These are phyloP conservation scores for Vaccinium corymbosum DNA, from an alignment of 148 eudicot species.

Conservation along the genomic window DNA sequence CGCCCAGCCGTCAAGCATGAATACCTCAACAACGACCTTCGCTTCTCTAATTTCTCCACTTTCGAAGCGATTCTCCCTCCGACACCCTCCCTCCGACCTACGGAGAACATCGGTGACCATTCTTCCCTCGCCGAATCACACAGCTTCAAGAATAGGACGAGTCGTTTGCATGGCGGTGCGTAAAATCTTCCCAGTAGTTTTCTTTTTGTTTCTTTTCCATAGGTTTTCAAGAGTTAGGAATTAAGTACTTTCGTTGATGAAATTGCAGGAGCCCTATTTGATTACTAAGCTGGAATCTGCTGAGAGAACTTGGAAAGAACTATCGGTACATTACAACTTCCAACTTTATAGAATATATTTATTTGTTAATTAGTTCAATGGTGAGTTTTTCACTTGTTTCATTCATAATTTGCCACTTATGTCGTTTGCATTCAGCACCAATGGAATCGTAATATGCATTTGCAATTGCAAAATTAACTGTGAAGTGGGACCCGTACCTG, in stretches of 20 bases:
- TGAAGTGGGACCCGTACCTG: background rate
- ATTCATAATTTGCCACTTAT: background rate
- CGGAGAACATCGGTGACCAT: slow-evolving; percentile 7
- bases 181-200: background rate
- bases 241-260: background rate
- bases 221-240: background rate
- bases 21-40: slow-evolving; percentile 37
- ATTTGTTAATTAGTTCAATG: background rate
- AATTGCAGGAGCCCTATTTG: slow-evolving; percentile 79
- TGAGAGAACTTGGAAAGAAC: slow-evolving; percentile 90
- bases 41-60: slow-evolving; percentile 23
- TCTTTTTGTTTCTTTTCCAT: background rate
- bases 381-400: background rate
- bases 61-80: slow-evolving; percentile 16
- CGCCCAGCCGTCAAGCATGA: background rate
- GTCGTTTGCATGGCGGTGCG: slow-evolving; percentile 93
- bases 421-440: background rate
- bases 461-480: background rate
- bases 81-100: background rate
- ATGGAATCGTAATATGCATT: background rate
- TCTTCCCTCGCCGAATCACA: slow-evolving; percentile 29
- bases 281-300: slow-evolving; percentile 75
- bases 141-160: slow-evolving; percentile 29
- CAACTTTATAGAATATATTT: background rate
- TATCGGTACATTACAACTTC: slow-evolving; percentile 56